Conservation (phyloP, 2,329 filamentous ascomycete species). For the Neofusicoccum sp. region DNA sequence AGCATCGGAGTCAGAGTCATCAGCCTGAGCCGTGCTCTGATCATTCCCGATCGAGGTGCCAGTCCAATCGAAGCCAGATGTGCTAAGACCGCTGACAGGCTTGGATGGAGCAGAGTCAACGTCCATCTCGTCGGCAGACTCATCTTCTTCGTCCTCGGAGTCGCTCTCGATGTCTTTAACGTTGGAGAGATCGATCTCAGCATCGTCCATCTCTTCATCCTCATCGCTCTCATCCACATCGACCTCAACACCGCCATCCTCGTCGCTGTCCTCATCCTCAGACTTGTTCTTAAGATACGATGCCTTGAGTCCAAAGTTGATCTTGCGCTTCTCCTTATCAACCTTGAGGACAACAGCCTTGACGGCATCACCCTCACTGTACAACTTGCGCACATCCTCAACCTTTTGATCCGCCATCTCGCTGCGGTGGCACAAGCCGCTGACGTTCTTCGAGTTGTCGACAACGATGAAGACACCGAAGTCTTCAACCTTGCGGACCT, state of each 20-base stretch:
- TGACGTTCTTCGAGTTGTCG: slow-evolving; percentile 82
- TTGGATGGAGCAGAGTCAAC: slow-evolving; percentile 32
- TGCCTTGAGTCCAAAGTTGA: slow-evolving; percentile 90
- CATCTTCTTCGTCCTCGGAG: slow-evolving; percentile 32
- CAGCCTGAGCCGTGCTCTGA: slow-evolving; percentile 47
- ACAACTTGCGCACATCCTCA: slow-evolving; percentile 82
- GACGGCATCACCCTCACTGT: slow-evolving; percentile 86
- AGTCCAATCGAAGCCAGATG: slow-evolving; percentile 85
- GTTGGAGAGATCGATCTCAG: slow-evolving; percentile 46
- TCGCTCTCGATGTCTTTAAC: slow-evolving; percentile 37
- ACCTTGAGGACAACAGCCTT: slow-evolving; percentile 86
- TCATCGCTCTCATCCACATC: slow-evolving; percentile 44
- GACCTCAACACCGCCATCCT: slow-evolving; percentile 46
- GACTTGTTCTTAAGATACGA: slow-evolving; percentile 73
- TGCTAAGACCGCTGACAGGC: slow-evolving; percentile 58
- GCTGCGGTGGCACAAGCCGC: slow-evolving; percentile 86
- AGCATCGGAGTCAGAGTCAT: slow-evolving; percentile 55
- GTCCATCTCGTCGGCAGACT: slow-evolving; percentile 47
- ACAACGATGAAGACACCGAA: slow-evolving; percentile 94
- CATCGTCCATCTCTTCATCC: slow-evolving; percentile 36
- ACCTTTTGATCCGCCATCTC: slow-evolving; percentile 80
- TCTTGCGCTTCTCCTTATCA: slow-evolving; percentile 69
- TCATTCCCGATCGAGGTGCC: slow-evolving; percentile 59
- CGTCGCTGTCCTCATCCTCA: slow-evolving; percentile 49
- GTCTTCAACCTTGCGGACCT: slow-evolving; percentile 88